These are phyloP conservation scores for Amanita molliuscula DNA, from an alignment of 768 basidiomycete species.

Conservation along the genomic window DNA sequence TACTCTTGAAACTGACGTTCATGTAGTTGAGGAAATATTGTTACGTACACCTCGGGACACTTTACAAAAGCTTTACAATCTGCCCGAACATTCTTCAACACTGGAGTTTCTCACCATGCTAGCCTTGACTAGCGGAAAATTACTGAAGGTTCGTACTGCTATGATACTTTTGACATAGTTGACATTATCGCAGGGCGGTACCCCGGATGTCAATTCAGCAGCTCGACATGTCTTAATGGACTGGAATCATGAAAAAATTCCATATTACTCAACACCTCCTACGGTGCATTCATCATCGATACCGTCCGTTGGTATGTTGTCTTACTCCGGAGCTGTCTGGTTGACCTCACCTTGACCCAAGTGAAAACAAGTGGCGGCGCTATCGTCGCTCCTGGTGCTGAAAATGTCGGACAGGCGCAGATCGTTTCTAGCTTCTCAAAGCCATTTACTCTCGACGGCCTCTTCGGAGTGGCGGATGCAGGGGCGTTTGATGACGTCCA, in stretches of 20 bases:
- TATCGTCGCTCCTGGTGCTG: conserved; percentile 58
- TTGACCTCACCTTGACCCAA: neutral
- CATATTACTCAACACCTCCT: conserved; percentile 79
- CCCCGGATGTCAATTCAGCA: conserved; percentile 76
- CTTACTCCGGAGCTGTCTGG: neutral
- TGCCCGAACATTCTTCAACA: conserved; percentile 63
- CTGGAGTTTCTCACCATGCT: conserved; percentile 87
- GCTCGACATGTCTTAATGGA: conserved; percentile 79
- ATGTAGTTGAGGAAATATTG: conserved; percentile 79
- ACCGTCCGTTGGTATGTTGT: conserved; percentile 34
- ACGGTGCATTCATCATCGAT: conserved; percentile 67
- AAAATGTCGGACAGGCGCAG: conserved; percentile 72
- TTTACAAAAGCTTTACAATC: conserved; percentile 77
- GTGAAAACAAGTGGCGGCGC: conserved; percentile 18
- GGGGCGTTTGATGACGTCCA: conserved; percentile 60
- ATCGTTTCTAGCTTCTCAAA: conserved; percentile 62
- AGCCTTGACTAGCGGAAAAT: conserved; percentile 70
- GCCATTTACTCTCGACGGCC: conserved; percentile 70
- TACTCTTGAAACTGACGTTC: neutral
- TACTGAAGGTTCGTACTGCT: conserved; percentile 54
- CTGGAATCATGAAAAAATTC: conserved; percentile 96
- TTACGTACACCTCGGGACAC: conserved; percentile 56
- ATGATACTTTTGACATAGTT: neutral
- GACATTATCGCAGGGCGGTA: conserved; percentile 54
- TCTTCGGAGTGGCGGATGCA: conserved; percentile 74